Evolutionary conservation across 148 eudicot species (phyloP).

Genomic region (Camellia japonica): DNA sequence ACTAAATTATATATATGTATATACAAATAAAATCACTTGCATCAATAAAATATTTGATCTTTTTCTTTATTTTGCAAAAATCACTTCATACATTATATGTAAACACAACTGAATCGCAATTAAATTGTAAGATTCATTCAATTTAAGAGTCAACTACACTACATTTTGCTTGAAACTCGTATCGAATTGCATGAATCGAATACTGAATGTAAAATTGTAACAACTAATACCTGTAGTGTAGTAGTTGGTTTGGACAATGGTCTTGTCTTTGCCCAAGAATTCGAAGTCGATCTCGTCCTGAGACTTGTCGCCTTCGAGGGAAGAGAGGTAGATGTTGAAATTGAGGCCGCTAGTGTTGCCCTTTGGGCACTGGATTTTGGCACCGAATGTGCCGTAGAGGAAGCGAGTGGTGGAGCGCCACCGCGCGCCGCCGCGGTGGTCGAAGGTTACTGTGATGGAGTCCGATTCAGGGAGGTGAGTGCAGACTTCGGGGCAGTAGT

Average conservation of each 20-base stretch:
- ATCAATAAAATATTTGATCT: too few relatives aligned
- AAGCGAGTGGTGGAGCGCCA: slow-evolving; percentile 37
- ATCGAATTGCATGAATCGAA: too few relatives aligned
- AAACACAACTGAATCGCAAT: too few relatives aligned
- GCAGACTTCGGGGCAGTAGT: slow-evolving; percentile 32
- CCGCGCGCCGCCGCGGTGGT: slow-evolving; percentile 36
- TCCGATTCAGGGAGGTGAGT: slow-evolving; percentile 23
- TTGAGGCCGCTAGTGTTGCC: slow-evolving; percentile 45
- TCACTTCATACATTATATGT: too few relatives aligned
- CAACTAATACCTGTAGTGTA: slow-evolving; percentile 9
- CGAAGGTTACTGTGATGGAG: slow-evolving; percentile 33
- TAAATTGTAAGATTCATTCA: too few relatives aligned
- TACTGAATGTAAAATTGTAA: too few relatives aligned
- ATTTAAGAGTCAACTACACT: too few relatives aligned
- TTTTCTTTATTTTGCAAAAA: too few relatives aligned
- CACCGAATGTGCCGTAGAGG: slow-evolving; percentile 36
- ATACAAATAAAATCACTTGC: too few relatives aligned
- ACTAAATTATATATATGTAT: too few relatives aligned
- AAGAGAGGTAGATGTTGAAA: slow-evolving; percentile 42
- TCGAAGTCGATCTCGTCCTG: slow-evolving; percentile 44
- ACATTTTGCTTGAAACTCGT: too few relatives aligned
- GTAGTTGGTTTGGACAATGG: slow-evolving; percentile 39
- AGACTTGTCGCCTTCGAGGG: slow-evolving; percentile 39
- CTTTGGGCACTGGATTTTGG: slow-evolving; percentile 30
- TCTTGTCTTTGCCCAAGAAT: slow-evolving; percentile 40